Base-by-base conservation (phyloP, 352 stramenopile genomes). In the Phytophthora gonapodyides region DNA sequence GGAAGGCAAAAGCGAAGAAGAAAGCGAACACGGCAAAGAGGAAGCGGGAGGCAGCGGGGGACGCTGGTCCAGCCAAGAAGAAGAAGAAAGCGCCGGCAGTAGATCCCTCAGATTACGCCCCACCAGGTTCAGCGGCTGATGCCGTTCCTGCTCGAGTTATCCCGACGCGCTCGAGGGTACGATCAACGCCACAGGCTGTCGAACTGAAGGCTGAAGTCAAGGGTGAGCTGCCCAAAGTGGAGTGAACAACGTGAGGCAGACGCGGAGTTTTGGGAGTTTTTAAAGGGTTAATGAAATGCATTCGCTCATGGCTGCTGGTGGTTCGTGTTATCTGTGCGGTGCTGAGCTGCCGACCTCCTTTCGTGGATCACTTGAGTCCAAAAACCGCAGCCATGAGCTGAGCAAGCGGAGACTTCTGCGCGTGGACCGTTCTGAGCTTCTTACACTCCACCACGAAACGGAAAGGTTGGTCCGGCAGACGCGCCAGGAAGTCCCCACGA, bases 21-120 rank as follows among this genome's bases (percentile, higher is more conserved):
- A 38, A 44, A 17, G 21, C 24, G 12, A 34, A 37, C 8, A 31
- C 15, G 9, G 37, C 44, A 21, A 49, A 50, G 27, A 69, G 60
- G 33, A 47, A 64, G 19, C 56, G 56, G 12, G 61, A 66, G 40
- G 49, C 30, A 31, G 57, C 57, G 3, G 30, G 1, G 13, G 35
- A 13, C 21, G 9, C 17, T 3, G 35, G 45, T 4, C 47, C 40
- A 48, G 38, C 47, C 3, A 57, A 45, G 8, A 64, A 68, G 47
- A 64, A 68, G 47, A 62, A 47, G 33, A 72, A 60, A 42, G 51
- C 41, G 8, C 48, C 48, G 1, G 52, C 15, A 10, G 58, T 69
- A 27, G 52, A 69, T 21, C 34, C 43, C 30, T 72, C 64, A 5
- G 31, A 48, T 50, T 72, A 61, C 13, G 47, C 47, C 2, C 64